These are phyloP conservation scores for Symmetrospora coprosmae DNA, from an alignment of 768 basidiomycete species.

Conservation along the genomic window DNA sequence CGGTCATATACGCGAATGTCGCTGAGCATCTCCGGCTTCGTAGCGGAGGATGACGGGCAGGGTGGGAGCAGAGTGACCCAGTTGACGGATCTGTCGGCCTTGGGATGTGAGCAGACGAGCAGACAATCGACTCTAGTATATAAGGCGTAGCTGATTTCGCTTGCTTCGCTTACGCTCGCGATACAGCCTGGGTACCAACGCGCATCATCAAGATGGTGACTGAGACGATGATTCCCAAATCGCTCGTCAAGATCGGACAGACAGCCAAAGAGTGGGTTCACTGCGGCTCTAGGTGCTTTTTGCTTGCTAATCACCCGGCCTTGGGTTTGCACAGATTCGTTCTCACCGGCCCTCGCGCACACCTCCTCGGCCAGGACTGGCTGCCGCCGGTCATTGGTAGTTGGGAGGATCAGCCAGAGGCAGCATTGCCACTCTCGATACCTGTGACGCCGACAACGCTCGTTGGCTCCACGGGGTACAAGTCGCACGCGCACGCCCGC, in stretches of 20 bases:
- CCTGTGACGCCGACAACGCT: not conserved
- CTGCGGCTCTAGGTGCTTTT: too few species aligned
- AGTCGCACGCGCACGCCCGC: too few species aligned
- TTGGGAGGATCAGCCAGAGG: too few species aligned
- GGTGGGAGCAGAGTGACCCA: constrained; percentile 28
- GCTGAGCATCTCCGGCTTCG: constrained; percentile 27
- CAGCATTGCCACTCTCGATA: too few species aligned
- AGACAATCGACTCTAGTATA: too few species aligned
- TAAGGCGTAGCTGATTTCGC: too few species aligned
- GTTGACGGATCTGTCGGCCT: constrained; percentile 29
- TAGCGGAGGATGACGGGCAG: constrained; percentile 24
- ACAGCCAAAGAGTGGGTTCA: constrained; percentile 16
- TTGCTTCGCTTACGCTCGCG: not conserved
- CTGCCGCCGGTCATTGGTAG: constrained; percentile 27
- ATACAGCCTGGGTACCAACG: constrained; percentile 26
- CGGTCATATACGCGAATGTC: constrained; percentile 29
- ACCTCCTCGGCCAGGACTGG: constrained; percentile 17
- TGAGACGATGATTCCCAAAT: constrained; percentile 29
- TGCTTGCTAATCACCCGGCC: too few species aligned
- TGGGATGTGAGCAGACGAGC: constrained; percentile 26
- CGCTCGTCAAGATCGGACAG: constrained; percentile 27
- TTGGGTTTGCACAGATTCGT: too few species aligned
- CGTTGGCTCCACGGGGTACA: too few species aligned
- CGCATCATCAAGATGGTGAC: constrained; percentile 27
- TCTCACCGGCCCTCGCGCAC: not conserved